Base-by-base conservation (phyloP, 495 filamentous ascomycete genomes). In the Staphylotrichum longicolle region DNA sequence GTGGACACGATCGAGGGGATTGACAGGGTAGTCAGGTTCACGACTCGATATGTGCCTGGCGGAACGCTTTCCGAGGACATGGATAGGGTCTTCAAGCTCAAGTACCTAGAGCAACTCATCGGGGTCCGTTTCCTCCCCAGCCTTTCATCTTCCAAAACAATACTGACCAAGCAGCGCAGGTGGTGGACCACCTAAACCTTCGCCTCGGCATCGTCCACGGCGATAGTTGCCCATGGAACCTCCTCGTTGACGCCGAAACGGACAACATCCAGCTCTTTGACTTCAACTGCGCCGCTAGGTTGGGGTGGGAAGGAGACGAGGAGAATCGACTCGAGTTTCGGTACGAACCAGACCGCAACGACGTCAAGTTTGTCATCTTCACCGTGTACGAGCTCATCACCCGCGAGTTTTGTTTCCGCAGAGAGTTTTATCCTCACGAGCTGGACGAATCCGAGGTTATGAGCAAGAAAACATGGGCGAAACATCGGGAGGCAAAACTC, bases 21-120 rank as follows among this genome's bases (percentile, higher is more conserved):
- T 53, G 68, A 66, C 63, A 58, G 66, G 7, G 69, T 77, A 10
- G 67, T 77, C 62, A 70, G 74, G 50, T 75, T 77, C 63, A 77
- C 72, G 63, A 74, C 69, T 27, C 65, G 61, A 14, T 76, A 69
- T 50, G 67, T 75, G 35, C 63, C 68, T 57, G 72, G 68, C 41
- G 69, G 63, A 54, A 74, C 55, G 39, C 63, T 77, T 27, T 61
- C 56, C 27, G 66, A 69, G 59, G 41, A 62, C 58, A 67, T 67
- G 6, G 35, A 54, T 5, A 67, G 57, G 20, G 46, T 61, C 12
- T 73, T 75, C 45, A 66, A 67, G 64, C 73, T 74, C 49, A 66
- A 75, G 53, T 76, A 66, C 63, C 40, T 75, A 32, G 44, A 74
- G 56, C 71, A 77, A 58, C 71, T 75, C 30, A 76, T 63, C 57